Percentiles rank a stretch among this genome's conserved stretches.
These are phyloP conservation scores for Jimgerdemannia flammicorona DNA, from an alignment of 192 early-diverging fungal species.

Conservation along the genomic window DNA sequence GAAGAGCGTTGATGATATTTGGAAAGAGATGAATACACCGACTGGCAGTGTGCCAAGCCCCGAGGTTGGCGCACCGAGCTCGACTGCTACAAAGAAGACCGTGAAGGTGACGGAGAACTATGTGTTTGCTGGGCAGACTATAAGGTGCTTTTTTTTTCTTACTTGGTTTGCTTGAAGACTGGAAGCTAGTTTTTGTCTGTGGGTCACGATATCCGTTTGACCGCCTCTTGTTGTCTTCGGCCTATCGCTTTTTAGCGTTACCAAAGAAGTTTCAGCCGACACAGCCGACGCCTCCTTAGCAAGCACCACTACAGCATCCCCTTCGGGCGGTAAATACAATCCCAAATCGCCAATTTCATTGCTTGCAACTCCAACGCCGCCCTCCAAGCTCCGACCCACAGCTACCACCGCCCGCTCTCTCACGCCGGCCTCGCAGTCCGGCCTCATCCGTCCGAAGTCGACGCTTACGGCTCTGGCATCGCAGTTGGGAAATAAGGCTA, in stretches of 20 bases:
- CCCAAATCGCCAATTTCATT: no score
- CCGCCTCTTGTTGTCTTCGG: no score
- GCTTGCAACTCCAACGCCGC: no score
- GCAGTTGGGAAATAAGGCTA: slow-evolving; percentile 43
- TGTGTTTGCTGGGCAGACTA: slow-evolving; percentile 2
- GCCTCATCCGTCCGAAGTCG: slow-evolving; percentile 27
- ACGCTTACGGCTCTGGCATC: slow-evolving; percentile 20
- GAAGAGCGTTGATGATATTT: slow-evolving; percentile 6
- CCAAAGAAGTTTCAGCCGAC: no score
- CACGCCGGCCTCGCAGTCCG: not conserved
- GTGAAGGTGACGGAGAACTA: slow-evolving; percentile 1
- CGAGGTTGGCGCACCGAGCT: no score
- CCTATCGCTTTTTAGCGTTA: no score
- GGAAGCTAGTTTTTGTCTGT: no score
- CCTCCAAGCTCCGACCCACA: not conserved
- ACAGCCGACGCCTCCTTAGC: not conserved
- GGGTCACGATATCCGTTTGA: no score
- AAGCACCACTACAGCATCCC: not conserved
- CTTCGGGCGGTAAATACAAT: not conserved
- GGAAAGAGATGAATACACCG: slow-evolving; percentile 4
- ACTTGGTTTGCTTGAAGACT: no score
- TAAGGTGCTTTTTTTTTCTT: not conserved
- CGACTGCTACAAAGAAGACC: not conserved
- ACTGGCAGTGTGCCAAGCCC: slow-evolving; percentile 2
- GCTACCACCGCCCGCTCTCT: not conserved